Base-by-base conservation (phyloP, 768 basidiomycete genomes). In the Lactarius deliciosus region DNA sequence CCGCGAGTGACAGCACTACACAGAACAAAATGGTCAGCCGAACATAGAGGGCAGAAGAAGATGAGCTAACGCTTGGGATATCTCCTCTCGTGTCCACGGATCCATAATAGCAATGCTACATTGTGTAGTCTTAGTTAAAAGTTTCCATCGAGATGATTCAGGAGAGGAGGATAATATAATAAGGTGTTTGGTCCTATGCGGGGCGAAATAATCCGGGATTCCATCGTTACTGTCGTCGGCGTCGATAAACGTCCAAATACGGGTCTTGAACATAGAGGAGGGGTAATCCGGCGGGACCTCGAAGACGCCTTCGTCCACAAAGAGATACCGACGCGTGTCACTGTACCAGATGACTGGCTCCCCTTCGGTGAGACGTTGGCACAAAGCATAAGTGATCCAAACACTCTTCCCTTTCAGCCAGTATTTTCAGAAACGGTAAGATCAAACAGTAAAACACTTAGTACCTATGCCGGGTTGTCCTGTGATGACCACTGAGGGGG, bases 221-320 rank as follows among this genome's bases (percentile, higher is more conserved):
- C 36, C 36, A 13, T 13, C 11, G 0, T 11, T 38, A 11, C 36
- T 2, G 11, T 18, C 41, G 16, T n/a, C 43, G 20, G 4, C 43
- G 20, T 45, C 43, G 20, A 45, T 8, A 5, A 45, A 9, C 9
- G 9, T 45, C 43, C 43, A 45, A 4, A 45, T 4, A 20, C 20
- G 4, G 43, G 43, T 45, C 10, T 22, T n/a, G n/a, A 10, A 22
- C 0, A 5, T 4, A 47, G n/a, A 0, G n/a, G n/a, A 3, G n/a
- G n/a, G 10, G 45, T n/a, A 22, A n/a, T 22, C 2, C 5, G 3
- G 9, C 9, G 20, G n/a, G 3, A 6, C 3, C 45, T 1, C n/a
- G n/a, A 10, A 47, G 45, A 22, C n/a, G n/a, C 45, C 45, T n/a
- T 47, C 45, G 0, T 3, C n/a, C 10, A 22, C n/a, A 2, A 47